Evolutionary conservation across 2,329 filamentous ascomycete species (phyloP).

Genomic region (Thermothelomyces thermophilus): DNA sequence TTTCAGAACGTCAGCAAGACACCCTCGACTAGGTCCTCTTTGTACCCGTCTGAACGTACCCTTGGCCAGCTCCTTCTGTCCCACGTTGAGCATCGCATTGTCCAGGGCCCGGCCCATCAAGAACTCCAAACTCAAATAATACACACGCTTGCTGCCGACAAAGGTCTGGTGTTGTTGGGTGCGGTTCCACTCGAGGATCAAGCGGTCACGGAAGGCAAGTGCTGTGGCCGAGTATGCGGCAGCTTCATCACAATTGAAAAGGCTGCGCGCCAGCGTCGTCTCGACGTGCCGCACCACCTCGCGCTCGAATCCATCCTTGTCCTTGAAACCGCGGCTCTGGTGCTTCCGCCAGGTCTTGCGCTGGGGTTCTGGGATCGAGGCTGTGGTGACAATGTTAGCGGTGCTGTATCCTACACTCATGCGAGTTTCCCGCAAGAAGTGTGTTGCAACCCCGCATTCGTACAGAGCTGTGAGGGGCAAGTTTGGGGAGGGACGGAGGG

Average conservation of each 20-base stretch:
- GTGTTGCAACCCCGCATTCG: conserved; percentile 10
- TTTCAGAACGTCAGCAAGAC: not conserved
- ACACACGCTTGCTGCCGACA: conserved; percentile 84
- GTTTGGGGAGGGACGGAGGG: not conserved
- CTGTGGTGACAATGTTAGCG: conserved; percentile 31
- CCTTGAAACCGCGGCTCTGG: conserved; percentile 61
- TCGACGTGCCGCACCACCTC: conserved; percentile 93
- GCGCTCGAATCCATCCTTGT: conserved; percentile 75
- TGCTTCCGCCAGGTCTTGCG: conserved; percentile 69
- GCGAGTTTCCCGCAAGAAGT: not conserved
- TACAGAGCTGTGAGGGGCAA: conserved; percentile 8
- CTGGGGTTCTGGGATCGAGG: conserved; percentile 80
- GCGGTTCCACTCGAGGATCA: conserved; percentile 95
- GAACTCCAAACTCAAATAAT: conserved; percentile 96
- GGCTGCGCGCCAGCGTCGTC: conserved; percentile 87
- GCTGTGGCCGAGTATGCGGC: conserved; percentile 89
- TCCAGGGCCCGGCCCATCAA: conserved; percentile 94
- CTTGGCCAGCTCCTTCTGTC: conserved; percentile 75
- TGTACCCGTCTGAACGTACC: conserved; percentile 42
- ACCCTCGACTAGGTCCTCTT: not conserved
- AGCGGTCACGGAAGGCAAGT: conserved; percentile 83
- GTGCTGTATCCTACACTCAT: not conserved
- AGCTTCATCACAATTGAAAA: conserved; percentile 96
- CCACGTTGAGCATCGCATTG: conserved; percentile 97
- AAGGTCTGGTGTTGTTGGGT: conserved; percentile 95